Conservation (phyloP, 495 filamentous ascomycete genomes). For the Evansstolkia leycettana region DNA sequence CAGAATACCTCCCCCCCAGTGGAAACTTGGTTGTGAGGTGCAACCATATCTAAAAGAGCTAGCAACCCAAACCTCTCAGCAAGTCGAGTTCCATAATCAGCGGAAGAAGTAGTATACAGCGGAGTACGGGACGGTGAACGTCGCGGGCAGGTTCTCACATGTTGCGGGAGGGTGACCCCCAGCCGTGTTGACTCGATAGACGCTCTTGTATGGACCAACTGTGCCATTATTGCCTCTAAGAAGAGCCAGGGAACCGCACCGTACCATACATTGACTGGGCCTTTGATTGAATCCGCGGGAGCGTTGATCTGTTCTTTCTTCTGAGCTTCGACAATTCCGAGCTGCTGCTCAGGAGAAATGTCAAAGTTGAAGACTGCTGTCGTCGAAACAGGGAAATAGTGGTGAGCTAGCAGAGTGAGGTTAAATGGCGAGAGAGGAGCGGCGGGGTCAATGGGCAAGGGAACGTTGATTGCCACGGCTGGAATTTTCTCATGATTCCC, state of each 20-base stretch:
- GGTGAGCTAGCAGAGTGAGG: conserved; percentile 56
- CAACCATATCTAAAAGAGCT: too few relatives aligned
- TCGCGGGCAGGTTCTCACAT: conserved; percentile 49
- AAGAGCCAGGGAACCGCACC: conserved; percentile 47
- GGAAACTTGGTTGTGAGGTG: too few relatives aligned
- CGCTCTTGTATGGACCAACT: conserved; percentile 51
- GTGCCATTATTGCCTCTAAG: conserved; percentile 39
- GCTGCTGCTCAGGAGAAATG: conserved; percentile 38
- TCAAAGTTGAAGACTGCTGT: conserved; percentile 73
- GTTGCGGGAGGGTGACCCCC: conserved; percentile 70
- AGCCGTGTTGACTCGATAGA: conserved; percentile 83
- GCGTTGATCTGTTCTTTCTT: conserved; percentile 44
- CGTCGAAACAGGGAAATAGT: conserved; percentile 56
- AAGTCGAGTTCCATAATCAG: too few relatives aligned
- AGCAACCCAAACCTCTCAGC: too few relatives aligned
- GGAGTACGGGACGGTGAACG: conserved; percentile 68
- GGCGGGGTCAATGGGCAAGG: conserved; percentile 14
- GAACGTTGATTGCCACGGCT: conserved; percentile 27
- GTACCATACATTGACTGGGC: too few relatives aligned
- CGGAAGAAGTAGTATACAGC: conserved; percentile 64
- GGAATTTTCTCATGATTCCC: conserved; percentile 43
- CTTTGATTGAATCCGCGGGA: conserved; percentile 41
- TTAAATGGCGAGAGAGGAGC: conserved; percentile 43
- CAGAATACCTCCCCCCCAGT: too few relatives aligned
- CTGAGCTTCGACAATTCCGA: conserved; percentile 51